A percentile compares a stretch with the other conserved stretches of the same genome.
Conservation (phyloP, 805 yeast genomes). For the Pichia membranifaciens region DNA sequence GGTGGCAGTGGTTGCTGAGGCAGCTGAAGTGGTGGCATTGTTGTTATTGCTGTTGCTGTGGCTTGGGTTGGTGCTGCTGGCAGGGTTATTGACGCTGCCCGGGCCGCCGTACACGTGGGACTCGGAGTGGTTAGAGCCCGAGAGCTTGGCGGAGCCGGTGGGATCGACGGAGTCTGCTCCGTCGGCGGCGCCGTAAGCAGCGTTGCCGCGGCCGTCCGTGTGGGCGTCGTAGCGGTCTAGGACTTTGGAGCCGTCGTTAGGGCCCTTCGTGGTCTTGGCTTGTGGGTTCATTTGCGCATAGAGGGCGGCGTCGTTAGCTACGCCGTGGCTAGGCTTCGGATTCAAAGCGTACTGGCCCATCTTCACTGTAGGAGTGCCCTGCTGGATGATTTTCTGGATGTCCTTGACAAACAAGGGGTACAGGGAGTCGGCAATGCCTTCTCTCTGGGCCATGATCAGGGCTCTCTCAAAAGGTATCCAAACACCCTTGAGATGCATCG, state of each 20-base stretch:
- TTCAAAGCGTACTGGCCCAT: constrained; percentile 18
- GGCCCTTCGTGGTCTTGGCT: background rate
- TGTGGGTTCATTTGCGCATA: background rate
- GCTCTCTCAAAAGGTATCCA: constrained; percentile 76
- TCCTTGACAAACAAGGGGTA: constrained; percentile 62
- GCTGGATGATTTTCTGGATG: constrained; percentile 43
- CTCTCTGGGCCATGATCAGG: constrained; percentile 61
- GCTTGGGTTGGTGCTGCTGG: background rate
- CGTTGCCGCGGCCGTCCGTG: too few species aligned
- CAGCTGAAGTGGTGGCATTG: background rate
- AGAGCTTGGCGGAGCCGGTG: background rate
- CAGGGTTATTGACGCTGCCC: background rate
- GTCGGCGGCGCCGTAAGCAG: too few species aligned
- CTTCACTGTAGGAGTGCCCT: constrained; percentile 31
- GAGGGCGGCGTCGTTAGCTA: background rate
- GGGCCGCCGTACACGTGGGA: background rate
- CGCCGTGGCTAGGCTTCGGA: constrained; percentile 2
- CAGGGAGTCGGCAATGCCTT: constrained; percentile 52
- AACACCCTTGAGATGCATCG: constrained; percentile 69
- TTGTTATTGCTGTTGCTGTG: background rate
- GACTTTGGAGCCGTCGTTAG: too few species aligned
- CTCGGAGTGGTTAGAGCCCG: background rate
- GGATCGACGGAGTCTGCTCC: background rate
- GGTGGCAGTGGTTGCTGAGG: background rate
- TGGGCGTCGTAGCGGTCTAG: too few species aligned